Evolutionary conservation across 179 eudicot genomes (phyloP), one percentile per base, ranked within the genome.

Genomic region (Amaranthus tricolor): DNA sequence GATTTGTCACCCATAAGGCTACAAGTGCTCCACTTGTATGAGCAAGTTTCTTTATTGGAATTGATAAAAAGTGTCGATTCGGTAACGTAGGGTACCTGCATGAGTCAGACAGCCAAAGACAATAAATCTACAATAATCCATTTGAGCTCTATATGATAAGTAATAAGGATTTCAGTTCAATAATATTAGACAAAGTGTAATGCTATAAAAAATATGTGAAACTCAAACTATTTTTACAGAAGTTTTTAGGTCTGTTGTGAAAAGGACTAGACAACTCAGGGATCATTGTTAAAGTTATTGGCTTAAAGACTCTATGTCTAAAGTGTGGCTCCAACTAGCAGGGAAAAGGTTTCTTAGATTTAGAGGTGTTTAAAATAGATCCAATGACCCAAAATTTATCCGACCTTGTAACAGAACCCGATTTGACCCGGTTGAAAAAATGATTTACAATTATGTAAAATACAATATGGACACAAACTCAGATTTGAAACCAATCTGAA

Each of bases 1-100:
- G 87, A 82, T 95, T 95, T 63, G 99, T 93, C 48, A 95, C 90
- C 99, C 99, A 95, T 79, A 95, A 82, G 60, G 95, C 99, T 70
- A 95, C 88, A 52, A 95, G 79, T 45, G 99, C 97, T 61, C 99
- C 99, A 68, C 65, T 74, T 48, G 87, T 79, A 81, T 89, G 98
- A 62, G 85, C 71, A 72, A 95, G 91, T 79, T 84, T 79, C 83
- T 80, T 82, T 12, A 95, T 81, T n/a, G 99, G 98, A 81, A 95
- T 85, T 60, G 93, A 87, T 62, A 93, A 76, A 73, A 95, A 90
- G 79, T 88, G 84, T 21, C 93, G 79, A 73, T 88, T 95, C 68
- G 99, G 98, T 80, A 93, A 84, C 49, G 99, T 95, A 57, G 84
- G 89, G 82, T 95, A 95, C 90, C 98, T 94, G 77, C 76, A 75